Base-by-base conservation (phyloP, 1,139 yeast genomes). In the Protomyces arabidopsidicola region DNA sequence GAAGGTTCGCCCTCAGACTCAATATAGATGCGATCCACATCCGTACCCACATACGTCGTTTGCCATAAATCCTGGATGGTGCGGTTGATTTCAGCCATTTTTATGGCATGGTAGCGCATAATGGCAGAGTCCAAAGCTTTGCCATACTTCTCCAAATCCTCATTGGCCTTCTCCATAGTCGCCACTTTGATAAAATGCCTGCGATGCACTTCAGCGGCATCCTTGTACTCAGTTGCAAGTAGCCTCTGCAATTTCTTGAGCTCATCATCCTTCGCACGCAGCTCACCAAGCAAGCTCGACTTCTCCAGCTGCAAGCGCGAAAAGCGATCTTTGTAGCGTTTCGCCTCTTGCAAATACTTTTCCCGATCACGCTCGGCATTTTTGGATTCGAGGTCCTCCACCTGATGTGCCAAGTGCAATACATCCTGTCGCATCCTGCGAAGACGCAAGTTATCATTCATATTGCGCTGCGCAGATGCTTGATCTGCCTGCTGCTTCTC, bases 11-110 rank as follows among this genome's bases (percentile, higher is more conserved):
- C 85, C 70, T 91, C 98, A 57, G 96, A 87, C 69, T 86, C 82
- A 67, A 95, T 90, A 70, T 88, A 83, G 63, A 95, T 91, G 0
- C 95, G 84, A 72, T 95, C 97, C 53, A 95, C 90, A 74, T 95
- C 99, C n/a, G 97, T 87, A 1, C 98, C 98, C 68, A 88, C 87
- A 72, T 95, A 95, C 0, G 99, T 93, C 64, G 84, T 84, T 67
- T 90, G 88, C 99, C 99, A 95, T 53, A 93, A 76, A 71, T 90
- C 97, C 71, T 88, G 93, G 60, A 95, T 79, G 36, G 90, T 88
- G 67, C 88, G 79, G 74, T 95, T 95, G 70, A 93, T 90, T 70
- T 91, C 97, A 69, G 84, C 84, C 98, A 95, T 95, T 73, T 95
- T 95, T 67, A 87, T 78, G 65, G 90, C 82, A 73, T 95, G 99